Evolutionary conservation across 768 basidiomycete genomes (phyloP).

Genomic region (Agaricus subrufescens): DNA sequence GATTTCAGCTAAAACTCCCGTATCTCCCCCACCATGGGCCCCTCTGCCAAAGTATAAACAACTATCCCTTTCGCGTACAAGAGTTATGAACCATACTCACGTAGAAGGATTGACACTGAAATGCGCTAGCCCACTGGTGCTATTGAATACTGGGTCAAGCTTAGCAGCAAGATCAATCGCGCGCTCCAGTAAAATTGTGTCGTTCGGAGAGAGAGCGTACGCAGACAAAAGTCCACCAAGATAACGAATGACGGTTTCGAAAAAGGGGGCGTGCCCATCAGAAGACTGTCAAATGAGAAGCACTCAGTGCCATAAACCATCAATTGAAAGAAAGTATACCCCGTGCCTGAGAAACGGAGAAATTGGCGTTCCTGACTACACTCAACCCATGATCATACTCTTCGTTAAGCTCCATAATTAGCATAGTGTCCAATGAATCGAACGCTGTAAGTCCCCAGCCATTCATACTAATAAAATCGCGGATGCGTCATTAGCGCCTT

Average conservation of each 20-base stretch:
- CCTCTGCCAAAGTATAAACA: conserved; percentile 8
- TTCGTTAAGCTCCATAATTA: conserved; percentile 69
- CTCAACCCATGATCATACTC: conserved; percentile 66
- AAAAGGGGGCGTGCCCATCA: conserved; percentile 45
- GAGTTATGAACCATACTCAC: conserved; percentile 27
- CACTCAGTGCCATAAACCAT: not conserved
- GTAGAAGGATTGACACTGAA: conserved; percentile 64
- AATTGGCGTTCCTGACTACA: conserved; percentile 44
- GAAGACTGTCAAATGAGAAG: not conserved
- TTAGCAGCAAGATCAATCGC: conserved; percentile 77
- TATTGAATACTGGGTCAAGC: conserved; percentile 70
- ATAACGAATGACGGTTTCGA: conserved; percentile 87
- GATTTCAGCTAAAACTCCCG: conserved; percentile 69
- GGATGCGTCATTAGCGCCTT: not conserved
- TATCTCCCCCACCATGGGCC: conserved; percentile 22
- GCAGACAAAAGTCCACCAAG: conserved; percentile 86
- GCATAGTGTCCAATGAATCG: conserved; percentile 84
- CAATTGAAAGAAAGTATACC: not conserved
- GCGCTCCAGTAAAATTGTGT: conserved; percentile 55
- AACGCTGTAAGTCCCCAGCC: conserved; percentile 76
- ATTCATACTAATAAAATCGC: conserved; percentile 50
- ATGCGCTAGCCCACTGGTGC: conserved; percentile 63
- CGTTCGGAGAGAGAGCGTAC: conserved; percentile 61
- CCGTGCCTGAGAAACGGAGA: conserved; percentile 41
- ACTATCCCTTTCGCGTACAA: not conserved